Conservation (phyloP, 441 rosid species). For the Corymbia citriodora region DNA sequence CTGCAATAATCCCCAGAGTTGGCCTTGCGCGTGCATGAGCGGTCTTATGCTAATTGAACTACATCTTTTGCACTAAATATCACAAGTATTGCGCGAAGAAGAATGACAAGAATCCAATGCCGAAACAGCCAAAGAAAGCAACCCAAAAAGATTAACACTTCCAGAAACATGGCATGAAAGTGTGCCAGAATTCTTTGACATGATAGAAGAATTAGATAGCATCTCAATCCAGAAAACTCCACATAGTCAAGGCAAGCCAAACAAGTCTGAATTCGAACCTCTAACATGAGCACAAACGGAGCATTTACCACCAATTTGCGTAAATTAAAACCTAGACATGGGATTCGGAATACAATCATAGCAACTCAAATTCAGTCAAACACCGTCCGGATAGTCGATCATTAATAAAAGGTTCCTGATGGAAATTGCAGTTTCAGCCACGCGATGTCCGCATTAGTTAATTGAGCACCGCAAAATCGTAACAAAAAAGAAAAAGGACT, state of each 20-base stretch:
- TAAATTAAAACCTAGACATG: neutral
- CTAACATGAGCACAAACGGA: neutral
- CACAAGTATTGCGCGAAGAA: neutral
- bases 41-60: neutral
- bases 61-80: neutral
- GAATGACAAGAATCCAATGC: neutral
- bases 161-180: neutral
- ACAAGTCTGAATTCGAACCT: neutral
- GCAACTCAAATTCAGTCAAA: neutral
- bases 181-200: neutral
- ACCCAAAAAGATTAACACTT: neutral
- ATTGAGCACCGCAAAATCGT: neutral
- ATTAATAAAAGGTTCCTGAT: neutral
- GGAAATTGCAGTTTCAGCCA: neutral
- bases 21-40: rapidly evolving
- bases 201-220: neutral
- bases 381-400: neutral
- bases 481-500: neutral
- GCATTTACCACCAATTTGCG: neutral
- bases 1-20: neutral
- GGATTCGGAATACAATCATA: neutral
- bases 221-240: neutral
- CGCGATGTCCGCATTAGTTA: neutral
- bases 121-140: neutral
- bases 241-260: neutral